Evolutionary conservation across 2,329 filamentous ascomycete genomes (phyloP).

Genomic region (Colletotrichum viniferum): DNA sequence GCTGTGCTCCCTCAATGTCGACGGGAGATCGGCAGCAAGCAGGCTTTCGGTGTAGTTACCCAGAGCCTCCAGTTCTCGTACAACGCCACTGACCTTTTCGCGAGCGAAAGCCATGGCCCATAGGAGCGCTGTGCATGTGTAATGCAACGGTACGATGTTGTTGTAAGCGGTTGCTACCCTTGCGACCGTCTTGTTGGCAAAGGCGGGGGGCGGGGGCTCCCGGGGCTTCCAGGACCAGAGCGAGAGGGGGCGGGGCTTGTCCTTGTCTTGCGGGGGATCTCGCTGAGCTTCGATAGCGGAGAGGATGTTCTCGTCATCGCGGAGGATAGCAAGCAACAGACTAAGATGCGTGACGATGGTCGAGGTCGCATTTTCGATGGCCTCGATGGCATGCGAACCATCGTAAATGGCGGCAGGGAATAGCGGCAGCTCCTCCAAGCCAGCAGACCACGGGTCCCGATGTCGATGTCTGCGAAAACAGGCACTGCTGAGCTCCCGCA

Average conservation of each 20-base stretch:
- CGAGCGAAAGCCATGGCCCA: background rate
- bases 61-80: background rate
- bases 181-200: background rate
- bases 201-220: background rate
- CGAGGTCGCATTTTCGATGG: background rate
- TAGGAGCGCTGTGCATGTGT: background rate
- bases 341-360: background rate
- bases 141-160: background rate
- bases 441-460: background rate
- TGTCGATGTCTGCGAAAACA: background rate
- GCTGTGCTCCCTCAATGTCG: background rate
- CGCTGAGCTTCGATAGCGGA: background rate
- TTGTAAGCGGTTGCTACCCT: background rate
- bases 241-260: background rate
- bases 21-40: background rate
- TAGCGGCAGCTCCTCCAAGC: background rate
- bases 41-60: background rate
- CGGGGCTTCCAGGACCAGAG: background rate
- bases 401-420: background rate
- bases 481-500: background rate
- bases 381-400: background rate
- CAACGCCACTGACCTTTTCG: background rate
- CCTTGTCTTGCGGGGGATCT: background rate
- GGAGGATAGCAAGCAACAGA: background rate
- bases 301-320: background rate